phyloP scores from a whole-genome alignment of 306 rosid species.

The Dalbergia oliveri region DNA sequence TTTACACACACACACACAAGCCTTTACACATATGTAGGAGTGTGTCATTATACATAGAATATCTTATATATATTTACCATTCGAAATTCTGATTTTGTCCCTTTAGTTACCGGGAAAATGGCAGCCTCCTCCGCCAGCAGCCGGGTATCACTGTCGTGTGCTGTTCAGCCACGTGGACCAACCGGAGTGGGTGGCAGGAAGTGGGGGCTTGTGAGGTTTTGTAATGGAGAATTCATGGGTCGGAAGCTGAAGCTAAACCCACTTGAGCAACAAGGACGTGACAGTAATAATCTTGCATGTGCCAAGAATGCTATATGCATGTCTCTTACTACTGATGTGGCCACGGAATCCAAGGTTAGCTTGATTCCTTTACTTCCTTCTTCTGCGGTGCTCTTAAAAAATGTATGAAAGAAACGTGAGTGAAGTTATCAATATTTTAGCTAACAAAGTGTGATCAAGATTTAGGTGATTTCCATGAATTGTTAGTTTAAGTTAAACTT shows the following conservation, averaged over 20 bases:
- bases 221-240: conserved; percentile 44
- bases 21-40: no score
- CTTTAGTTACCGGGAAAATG: conserved; percentile 15
- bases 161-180: conserved; percentile 25
- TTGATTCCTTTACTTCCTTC: not conserved
- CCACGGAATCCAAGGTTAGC: conserved; percentile 35
- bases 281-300: not conserved
- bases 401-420: not conserved
- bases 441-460: not conserved
- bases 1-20: no score
- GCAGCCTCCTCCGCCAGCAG: conserved; percentile 37
- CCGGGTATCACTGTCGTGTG: conserved; percentile 33
- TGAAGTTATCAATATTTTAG: no score
- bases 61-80: not conserved
- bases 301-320: conserved; percentile 15
- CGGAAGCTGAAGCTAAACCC: conserved; percentile 35
- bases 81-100: not conserved
- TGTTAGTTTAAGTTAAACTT: not conserved
- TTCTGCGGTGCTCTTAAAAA: not conserved
- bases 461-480: not conserved
- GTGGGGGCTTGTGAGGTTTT: conserved; percentile 11
- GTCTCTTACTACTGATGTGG: conserved; percentile 34
- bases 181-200: conserved; percentile 9
- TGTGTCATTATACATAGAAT: not conserved
- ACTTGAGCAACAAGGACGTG: not conserved